Evolutionary conservation across 2,329 filamentous ascomycete species (phyloP), one percentile per base, ranked within the genome.

Genomic region (Elsinoe arachidis): DNA sequence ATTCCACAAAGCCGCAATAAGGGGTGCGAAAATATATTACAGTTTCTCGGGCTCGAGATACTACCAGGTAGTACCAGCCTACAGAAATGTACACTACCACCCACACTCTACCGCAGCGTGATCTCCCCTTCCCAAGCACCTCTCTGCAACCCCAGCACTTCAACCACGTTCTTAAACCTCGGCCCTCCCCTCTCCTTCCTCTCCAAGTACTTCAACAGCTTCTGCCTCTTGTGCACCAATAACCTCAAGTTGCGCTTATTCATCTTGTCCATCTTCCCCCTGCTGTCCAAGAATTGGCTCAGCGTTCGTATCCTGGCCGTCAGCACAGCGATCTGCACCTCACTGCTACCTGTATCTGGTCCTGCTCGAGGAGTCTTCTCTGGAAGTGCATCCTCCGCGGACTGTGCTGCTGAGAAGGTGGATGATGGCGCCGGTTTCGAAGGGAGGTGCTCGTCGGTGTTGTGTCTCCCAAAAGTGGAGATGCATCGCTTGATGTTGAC

Each of bases 271-370:
- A 86, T 90, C 71, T 87, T 82, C 4, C 86, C 88, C 64, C 83
- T 80, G 41, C 76, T 78, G 67, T 86, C 79, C 54, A 96, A 73
- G 63, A 86, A 84, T 63, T 87, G 79, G 14, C 87, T 85, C 52
- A 99, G 72, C 21, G 86, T 84, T 61, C 89, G 80, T 69, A 99
- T 99, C 80, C 96, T 97, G 58, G 90, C 82, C 2, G 93, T 99
- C 70, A 99, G 73, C 65, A 99, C 95, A 46, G 90, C 91, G 63
- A 95, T 90, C 77, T 99, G 93, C n/a, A 99, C 95, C 74, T 99
- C 93, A 5, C 89, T 89, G 65, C 89, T 95, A 35, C 93, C 93
- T 0, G 92, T 99, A 69, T 99, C 93, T 4, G 87, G 87, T 0
- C 93, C 93, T n/a, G 85, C 83, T 33, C 95, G 86, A 51, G 80